Evolutionary conservation across 2,329 filamentous ascomycete genomes (phyloP), one percentile per base, ranked within the genome.

Genomic region (Fragosphaeria purpurea): DNA sequence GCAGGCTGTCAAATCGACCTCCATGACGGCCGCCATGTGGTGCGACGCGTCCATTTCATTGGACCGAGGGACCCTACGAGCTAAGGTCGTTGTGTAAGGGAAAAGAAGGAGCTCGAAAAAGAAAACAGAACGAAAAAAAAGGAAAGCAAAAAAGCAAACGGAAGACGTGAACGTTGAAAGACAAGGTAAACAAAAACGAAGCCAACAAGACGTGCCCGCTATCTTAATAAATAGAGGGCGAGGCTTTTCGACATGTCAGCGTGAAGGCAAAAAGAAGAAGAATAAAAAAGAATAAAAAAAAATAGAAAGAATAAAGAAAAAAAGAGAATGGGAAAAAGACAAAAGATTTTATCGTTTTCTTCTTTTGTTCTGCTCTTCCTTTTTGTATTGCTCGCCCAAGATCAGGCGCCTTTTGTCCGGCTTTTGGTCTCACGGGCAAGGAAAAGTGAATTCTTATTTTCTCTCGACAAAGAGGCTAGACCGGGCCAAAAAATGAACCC

Each of bases 1-100:
- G 54, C 67, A 73, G 50, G 67, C 65, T 55, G 71, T 71, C 58
- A 79, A 62, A 58, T 77, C 70, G 56, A 77, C 70, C 67, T 76
- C 73, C 57, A 70, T 66, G 59, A 75, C 65, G 53, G 55, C 55
- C 12, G 62, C 62, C 57, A 67, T 65, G 61, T 69, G 65, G 55
- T 62, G 58, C 39, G 61, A 60, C 44, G 51, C 56, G 55, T 61
- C 63, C 63, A 66, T 67, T 47, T 60, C 60, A 65, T 66, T 64
- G 60, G 35, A 37, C 35, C 35, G 11, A 11, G 35, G 11, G 35
- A 37, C 35, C 35, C 11, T 37, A 7, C 22, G 22, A 22, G 41
- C 44, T 41, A 50, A 39, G 33, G 44, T 45, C 42, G 35, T 37
- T 34, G 43, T 37, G 33, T 38, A 43, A 34, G 40, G 47, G 34